These are phyloP conservation scores for Cicer chorassanicum DNA, from an alignment of 306 rosid genomes.

Conservation along the genomic window DNA sequence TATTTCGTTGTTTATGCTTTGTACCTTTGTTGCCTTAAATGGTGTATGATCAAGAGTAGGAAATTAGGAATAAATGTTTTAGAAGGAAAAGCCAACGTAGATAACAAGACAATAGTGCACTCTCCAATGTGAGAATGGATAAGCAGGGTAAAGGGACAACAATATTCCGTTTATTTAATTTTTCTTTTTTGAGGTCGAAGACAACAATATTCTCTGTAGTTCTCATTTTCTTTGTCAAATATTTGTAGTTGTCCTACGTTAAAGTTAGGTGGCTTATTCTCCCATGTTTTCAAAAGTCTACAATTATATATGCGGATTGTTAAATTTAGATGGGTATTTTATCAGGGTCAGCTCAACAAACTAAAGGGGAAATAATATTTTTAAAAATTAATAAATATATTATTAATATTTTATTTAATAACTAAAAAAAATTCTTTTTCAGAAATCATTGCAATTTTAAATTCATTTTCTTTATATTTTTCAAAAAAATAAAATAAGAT, in stretches of 20 bases:
- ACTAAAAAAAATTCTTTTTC: too few species aligned
- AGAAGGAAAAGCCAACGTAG: conserved; percentile 39
- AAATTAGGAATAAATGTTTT: conserved; percentile 25
- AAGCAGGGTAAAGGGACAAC: not conserved
- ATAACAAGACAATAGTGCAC: conserved; percentile 25
- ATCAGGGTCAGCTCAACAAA: too few species aligned
- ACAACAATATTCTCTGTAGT: conserved; percentile 20
- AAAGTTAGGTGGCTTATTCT: not conserved
- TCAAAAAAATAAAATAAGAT: too few species aligned
- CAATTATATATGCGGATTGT: too few species aligned
- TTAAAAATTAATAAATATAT: too few species aligned
- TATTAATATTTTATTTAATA: too few species aligned
- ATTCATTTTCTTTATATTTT: too few species aligned
- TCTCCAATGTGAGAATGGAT: conserved; percentile 4
- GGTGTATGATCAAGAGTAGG: not conserved
- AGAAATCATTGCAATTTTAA: too few species aligned
- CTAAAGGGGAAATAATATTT: too few species aligned
- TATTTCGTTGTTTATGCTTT: conserved; percentile 1
- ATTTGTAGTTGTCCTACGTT: conserved; percentile 29
- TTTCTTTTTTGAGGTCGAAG: not conserved
- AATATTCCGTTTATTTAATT: not conserved
- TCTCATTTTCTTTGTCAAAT: too few species aligned
- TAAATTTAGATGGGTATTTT: too few species aligned
- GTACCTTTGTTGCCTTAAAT: conserved; percentile 1
- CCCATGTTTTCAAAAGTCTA: too few species aligned